Conservation (phyloP, 495 filamentous ascomycete genomes). For the Parathielavia hyrcaniae region DNA sequence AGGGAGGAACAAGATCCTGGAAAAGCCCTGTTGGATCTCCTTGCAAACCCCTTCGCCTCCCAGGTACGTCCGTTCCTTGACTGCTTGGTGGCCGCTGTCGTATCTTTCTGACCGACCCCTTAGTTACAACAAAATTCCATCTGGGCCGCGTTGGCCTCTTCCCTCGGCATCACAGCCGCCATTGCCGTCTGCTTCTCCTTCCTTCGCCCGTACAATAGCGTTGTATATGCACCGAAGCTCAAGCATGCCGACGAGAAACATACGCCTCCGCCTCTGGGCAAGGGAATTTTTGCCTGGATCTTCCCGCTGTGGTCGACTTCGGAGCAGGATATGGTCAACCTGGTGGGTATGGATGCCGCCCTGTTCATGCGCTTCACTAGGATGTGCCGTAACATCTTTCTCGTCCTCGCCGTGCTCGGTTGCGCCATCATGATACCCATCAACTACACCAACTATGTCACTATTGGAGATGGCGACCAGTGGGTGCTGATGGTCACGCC, state of each 20-base stretch:
- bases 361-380: slow-evolving; percentile 81
- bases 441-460: slow-evolving; percentile 54
- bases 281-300: slow-evolving; percentile 80
- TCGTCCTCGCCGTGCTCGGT: slow-evolving; percentile 64
- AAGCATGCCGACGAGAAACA: slow-evolving; percentile 90
- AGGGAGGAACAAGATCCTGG: slow-evolving; percentile 29
- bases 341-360: slow-evolving; percentile 82
- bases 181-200: slow-evolving; percentile 79
- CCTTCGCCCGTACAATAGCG: slow-evolving; percentile 78
- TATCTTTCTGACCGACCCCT: neutral
- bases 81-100: neutral
- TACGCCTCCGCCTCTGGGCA: slow-evolving; percentile 83
- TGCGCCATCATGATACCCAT: slow-evolving; percentile 77
- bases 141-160: slow-evolving; percentile 73
- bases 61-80: slow-evolving; percentile 30
- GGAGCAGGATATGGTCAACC: slow-evolving; percentile 67
- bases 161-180: slow-evolving; percentile 63
- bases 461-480: slow-evolving; percentile 42
- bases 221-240: slow-evolving; percentile 91
- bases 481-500: slow-evolving; percentile 50
- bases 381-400: slow-evolving; percentile 91
- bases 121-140: slow-evolving; percentile 48
- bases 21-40: slow-evolving; percentile 37
- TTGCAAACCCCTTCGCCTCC: slow-evolving; percentile 45
- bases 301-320: slow-evolving; percentile 66